Evolutionary conservation across 1,284 basidiomycete species (phyloP).

Genomic region (Inonotus obliquus): DNA sequence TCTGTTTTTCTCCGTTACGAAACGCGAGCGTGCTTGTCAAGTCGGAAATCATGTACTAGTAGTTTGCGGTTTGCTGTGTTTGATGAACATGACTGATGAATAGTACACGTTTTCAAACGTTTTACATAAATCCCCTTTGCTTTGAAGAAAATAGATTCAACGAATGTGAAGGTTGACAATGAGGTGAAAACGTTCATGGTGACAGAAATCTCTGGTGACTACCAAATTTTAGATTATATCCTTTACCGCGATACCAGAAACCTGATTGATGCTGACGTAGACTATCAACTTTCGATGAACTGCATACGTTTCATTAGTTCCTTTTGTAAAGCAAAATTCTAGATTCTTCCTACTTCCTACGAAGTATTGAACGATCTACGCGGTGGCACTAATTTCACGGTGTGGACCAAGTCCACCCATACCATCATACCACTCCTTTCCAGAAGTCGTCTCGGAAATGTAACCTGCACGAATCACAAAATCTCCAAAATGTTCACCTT

Average conservation of each 20-base stretch:
- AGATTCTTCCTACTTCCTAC: background rate
- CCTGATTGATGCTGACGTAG: too few species aligned
- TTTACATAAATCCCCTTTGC: too few species aligned
- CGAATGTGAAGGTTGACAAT: too few species aligned
- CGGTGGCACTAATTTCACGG: constrained; percentile 25
- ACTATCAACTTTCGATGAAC: too few species aligned
- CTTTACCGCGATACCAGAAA: too few species aligned
- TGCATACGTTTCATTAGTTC: too few species aligned
- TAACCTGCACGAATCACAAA: constrained; percentile 89
- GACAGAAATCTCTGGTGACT: too few species aligned
- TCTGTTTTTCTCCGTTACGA: background rate
- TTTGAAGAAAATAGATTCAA: too few species aligned
- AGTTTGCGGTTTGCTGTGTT: background rate
- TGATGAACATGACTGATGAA: background rate
- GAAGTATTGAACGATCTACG: background rate
- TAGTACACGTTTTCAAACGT: background rate
- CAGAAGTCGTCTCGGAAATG: constrained; percentile 73
- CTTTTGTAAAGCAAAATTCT: background rate
- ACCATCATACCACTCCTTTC: constrained; percentile 78
- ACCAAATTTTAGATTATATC: too few species aligned
- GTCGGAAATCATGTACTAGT: background rate
- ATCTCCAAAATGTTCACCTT: constrained; percentile 95
- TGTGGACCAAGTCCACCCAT: constrained; percentile 68
- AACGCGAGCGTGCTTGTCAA: background rate
- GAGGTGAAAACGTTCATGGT: too few species aligned